Percentiles rank a stretch among this genome's conserved stretches.
phyloP scores from a whole-genome alignment of 148 eudicot species.

The Mesembryanthemum crystallinum region DNA sequence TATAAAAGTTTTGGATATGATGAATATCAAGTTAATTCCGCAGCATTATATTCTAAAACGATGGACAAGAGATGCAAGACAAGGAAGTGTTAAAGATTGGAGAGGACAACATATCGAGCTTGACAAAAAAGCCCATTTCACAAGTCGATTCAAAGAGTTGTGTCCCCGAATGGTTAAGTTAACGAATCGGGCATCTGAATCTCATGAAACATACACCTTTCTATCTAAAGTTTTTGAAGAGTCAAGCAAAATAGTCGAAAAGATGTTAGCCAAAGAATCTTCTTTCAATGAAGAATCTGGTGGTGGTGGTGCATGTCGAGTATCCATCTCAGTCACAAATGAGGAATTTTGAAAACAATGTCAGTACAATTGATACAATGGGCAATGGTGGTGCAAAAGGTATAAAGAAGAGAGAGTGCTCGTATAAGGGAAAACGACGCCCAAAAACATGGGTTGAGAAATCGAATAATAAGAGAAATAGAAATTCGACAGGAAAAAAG shows the following conservation, averaged over 20 bases:
- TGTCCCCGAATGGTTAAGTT: neutral
- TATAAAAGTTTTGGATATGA: slow-evolving; percentile 35
- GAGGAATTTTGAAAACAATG: neutral
- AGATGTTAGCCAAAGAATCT: neutral
- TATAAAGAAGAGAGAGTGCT: neutral
- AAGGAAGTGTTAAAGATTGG: neutral
- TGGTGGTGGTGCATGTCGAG: neutral
- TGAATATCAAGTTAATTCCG: slow-evolving; percentile 34
- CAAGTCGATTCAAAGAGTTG: slow-evolving; percentile 2
- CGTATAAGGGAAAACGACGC: neutral
- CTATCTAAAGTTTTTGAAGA: slow-evolving; percentile 4
- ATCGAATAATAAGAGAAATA: too few relatives aligned
- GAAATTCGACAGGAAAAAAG: neutral
- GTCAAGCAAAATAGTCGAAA: neutral
- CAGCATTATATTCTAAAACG: slow-evolving; percentile 28
- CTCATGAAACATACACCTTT: slow-evolving; percentile 6
- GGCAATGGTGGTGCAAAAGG: neutral
- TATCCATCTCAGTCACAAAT: slow-evolving; percentile 8
- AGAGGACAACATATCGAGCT: neutral
- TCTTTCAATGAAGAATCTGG: neutral
- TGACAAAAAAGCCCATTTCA: neutral
- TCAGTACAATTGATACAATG: neutral
- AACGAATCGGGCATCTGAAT: neutral
- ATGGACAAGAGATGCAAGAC: slow-evolving; percentile 33
- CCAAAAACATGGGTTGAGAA: neutral